A percentile compares a stretch with the other conserved stretches of the same genome.
Conservation (phyloP, 1,139 yeast species). For the Saccharomycopsis crataegensis region DNA sequence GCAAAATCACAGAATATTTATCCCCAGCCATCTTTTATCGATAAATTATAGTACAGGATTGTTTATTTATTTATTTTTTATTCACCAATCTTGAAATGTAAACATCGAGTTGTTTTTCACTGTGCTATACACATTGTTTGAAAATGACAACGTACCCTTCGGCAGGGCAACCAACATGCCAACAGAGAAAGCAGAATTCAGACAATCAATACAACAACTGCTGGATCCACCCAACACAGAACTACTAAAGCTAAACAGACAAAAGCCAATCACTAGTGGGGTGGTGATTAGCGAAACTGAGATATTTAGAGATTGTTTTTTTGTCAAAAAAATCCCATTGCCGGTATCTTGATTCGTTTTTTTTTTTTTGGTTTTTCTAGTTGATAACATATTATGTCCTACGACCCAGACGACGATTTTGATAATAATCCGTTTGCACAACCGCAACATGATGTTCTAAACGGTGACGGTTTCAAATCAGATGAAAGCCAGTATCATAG, state of each 20-base stretch:
- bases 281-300: too few species aligned
- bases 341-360: too few species aligned
- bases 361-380: too few species aligned
- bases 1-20: conserved; percentile 71
- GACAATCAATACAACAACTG: too few species aligned
- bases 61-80: neutral
- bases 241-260: too few species aligned
- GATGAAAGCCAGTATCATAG: neutral
- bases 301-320: too few species aligned
- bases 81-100: neutral
- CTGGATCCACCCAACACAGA: too few species aligned
- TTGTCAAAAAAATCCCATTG: too few species aligned
- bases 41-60: neutral
- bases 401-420: conserved; percentile 54
- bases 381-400: conserved; percentile 33
- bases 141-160: too few species aligned
- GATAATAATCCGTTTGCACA: conserved; percentile 59
- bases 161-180: too few species aligned
- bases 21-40: conserved; percentile 25
- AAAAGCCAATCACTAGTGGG: too few species aligned
- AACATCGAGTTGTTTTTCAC: neutral
- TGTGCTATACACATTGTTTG: neutral
- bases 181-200: too few species aligned
- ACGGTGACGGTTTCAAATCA: conserved; percentile 1
- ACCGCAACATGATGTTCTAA: conserved; percentile 20